Evolutionary conservation across 371 early-diverging fungal species (phyloP), one percentile per base, ranked within the genome.

Genomic region (Amoeboradix gromovi): DNA sequence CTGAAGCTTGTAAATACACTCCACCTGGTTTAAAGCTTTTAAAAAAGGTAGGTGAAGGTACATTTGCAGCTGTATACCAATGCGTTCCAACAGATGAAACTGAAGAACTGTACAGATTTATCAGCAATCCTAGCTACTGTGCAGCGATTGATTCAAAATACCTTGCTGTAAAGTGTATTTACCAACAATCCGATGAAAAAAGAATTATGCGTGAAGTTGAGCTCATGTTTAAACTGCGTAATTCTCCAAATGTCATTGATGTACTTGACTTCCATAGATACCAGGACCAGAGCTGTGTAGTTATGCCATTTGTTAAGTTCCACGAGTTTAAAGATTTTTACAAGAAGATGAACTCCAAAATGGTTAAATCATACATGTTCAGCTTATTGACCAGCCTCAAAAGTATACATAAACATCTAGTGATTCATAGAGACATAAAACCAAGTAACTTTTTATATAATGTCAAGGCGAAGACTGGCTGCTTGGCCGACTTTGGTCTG

Each of bases 401-500:
- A 22, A 48, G 48, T 22, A 48, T 48, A 12, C 48, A 48, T 48
- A 5, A 48, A 12, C 48, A 48, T 48, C 48, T 48, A 5, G 48
- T 66, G 29, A 69, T 69, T 17, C 65, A 80, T 71, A 70, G 98
- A 28, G 99, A 98, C 74, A 81, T 98, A 67, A 98, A 98, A 74
- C 99, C 98, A 0, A 83, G 85, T 69, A 98, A 98, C 73, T 99
- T 98, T 75, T 76, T 99, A 5, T 99, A 88, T 74, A 81, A 87
- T 72, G 74, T 77, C 0, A 74, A 74, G 29, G 71, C 71, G 22
- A 80, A 82, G 31, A 83, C 80, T 0, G 99, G 99, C 1, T 81
- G 87, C 17, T 75, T 99, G 22, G 91, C 89, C 16, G 99, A 99
- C 74, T 98, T 98, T 83, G 99, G 98, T 1, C 78, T 99, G n/a